phyloP scores from a whole-genome alignment of 768 basidiomycete genomes.

The Gymnopilus junonius region DNA sequence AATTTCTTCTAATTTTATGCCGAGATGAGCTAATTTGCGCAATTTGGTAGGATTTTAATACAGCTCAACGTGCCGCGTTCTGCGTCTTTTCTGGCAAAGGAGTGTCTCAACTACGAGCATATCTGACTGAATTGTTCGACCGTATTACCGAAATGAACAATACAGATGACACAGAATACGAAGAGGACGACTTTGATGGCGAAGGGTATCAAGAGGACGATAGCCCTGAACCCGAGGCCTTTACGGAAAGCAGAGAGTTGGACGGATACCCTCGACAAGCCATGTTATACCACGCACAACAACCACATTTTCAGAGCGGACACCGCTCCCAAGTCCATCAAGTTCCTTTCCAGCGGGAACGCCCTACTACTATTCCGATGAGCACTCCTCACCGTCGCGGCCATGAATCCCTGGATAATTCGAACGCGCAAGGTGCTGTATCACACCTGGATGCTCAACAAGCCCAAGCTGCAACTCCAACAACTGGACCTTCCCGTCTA shows the following conservation, averaged over 20 bases:
- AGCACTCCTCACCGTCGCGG: constrained; percentile 4
- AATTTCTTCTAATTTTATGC: constrained; percentile 1
- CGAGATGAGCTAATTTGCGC: constrained; percentile 8
- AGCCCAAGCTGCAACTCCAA: constrained; percentile 34
- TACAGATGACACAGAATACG: constrained; percentile 71
- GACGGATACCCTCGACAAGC: constrained; percentile 36
- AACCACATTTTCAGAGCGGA: constrained; percentile 9
- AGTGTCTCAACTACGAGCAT: constrained; percentile 79
- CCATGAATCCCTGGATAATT: constrained; percentile 16
- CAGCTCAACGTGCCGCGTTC: constrained; percentile 86
- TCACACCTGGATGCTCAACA: constrained; percentile 40
- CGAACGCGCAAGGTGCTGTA: constrained; percentile 37
- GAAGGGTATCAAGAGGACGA: constrained; percentile 54
- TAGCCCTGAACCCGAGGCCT: constrained; percentile 47
- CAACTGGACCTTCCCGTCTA: constrained; percentile 40
- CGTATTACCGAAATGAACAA: constrained; percentile 75
- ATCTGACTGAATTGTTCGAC: constrained; percentile 76
- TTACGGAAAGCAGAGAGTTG: constrained; percentile 34
- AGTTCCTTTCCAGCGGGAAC: constrained; percentile 39
- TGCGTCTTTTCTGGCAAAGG: constrained; percentile 97
- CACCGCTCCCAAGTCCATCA: constrained; percentile 32
- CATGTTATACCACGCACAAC: constrained; percentile 25
- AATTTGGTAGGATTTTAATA: constrained; percentile 79
- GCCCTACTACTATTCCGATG: constrained; percentile 30
- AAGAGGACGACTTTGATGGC: constrained; percentile 62